Evolutionary conservation across 768 basidiomycete genomes (phyloP).

Genomic region (Suillus subaureus): DNA sequence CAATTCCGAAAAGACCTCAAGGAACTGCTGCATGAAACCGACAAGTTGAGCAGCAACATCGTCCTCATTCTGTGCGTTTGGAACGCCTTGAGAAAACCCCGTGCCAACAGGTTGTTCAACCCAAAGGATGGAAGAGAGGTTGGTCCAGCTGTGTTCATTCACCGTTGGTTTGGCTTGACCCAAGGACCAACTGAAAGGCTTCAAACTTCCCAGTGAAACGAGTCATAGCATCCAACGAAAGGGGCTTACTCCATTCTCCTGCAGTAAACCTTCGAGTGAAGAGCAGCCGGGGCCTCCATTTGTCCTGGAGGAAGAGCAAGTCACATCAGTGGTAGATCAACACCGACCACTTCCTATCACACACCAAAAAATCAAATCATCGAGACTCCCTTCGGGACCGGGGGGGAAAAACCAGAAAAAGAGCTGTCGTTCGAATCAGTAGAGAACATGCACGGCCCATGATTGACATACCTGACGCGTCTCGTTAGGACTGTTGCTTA

Average conservation of each 20-base stretch:
- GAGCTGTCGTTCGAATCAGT: slow-evolving; percentile 42
- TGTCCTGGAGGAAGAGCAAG: slow-evolving; percentile 46
- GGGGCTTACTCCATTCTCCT: slow-evolving; percentile 70
- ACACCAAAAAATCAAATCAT: slow-evolving; percentile 78
- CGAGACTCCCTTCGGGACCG: slow-evolving; percentile 67
- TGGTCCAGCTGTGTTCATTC: slow-evolving; percentile 79
- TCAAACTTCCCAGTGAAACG: slow-evolving; percentile 11
- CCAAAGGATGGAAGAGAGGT: slow-evolving; percentile 72
- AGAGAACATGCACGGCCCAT: background rate
- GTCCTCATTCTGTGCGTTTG: slow-evolving; percentile 60
- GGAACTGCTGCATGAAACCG: slow-evolving; percentile 72
- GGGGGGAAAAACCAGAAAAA: slow-evolving; percentile 89
- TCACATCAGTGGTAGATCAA: background rate
- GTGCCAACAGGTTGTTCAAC: slow-evolving; percentile 83
- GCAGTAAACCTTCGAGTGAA: slow-evolving; percentile 67
- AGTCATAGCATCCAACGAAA: slow-evolving; percentile 22
- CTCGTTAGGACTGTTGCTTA: slow-evolving; percentile 60
- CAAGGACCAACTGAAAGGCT: slow-evolving; percentile 70
- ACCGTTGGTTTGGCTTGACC: slow-evolving; percentile 65
- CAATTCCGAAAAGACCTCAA: slow-evolving; percentile 72
- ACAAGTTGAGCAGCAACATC: slow-evolving; percentile 57
- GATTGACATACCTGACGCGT: slow-evolving; percentile 56
- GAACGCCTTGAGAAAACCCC: slow-evolving; percentile 71
- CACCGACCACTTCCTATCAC: background rate
- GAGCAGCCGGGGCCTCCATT: slow-evolving; percentile 85